A percentile compares a stretch with the other conserved stretches of the same genome.
Conservation (phyloP, 2,329 filamentous ascomycete genomes). For the Sclerotinia nivalis region DNA sequence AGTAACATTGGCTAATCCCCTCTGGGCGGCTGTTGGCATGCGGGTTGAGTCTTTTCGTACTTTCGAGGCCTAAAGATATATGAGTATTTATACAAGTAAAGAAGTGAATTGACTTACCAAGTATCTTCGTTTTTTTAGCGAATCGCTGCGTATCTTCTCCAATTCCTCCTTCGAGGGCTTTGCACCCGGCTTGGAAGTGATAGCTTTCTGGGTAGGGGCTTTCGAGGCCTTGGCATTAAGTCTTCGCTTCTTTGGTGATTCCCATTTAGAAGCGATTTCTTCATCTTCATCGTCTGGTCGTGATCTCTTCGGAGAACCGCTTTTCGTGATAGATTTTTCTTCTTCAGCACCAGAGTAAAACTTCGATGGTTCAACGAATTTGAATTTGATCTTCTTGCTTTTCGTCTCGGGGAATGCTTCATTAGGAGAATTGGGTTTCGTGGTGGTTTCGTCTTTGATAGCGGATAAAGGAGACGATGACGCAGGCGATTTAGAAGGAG, state of each 20-base stretch:
- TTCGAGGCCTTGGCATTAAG: background rate
- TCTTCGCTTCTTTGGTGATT: background rate
- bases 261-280: background rate
- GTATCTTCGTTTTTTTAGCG: constrained; percentile 9
- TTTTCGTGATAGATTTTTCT: background rate
- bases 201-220: background rate
- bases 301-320: background rate
- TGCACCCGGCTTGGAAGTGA: background rate
- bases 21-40: constrained; percentile 34
- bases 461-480: background rate
- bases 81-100: background rate
- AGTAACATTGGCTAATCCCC: constrained; percentile 38
- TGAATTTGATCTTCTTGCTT: background rate
- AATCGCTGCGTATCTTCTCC: constrained; percentile 10
- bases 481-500: background rate
- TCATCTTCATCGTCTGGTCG: constrained; percentile 8
- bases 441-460: background rate
- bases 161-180: constrained; percentile 6
- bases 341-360: background rate
- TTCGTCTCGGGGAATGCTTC: background rate
- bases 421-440: background rate
- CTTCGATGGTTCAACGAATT: background rate
- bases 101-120: background rate
- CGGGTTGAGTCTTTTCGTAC: constrained; percentile 25
- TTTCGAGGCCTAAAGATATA: constrained; percentile 1